These are phyloP conservation scores for Leccinellum luteum DNA, from an alignment of 768 basidiomycete genomes.

Conservation along the genomic window DNA sequence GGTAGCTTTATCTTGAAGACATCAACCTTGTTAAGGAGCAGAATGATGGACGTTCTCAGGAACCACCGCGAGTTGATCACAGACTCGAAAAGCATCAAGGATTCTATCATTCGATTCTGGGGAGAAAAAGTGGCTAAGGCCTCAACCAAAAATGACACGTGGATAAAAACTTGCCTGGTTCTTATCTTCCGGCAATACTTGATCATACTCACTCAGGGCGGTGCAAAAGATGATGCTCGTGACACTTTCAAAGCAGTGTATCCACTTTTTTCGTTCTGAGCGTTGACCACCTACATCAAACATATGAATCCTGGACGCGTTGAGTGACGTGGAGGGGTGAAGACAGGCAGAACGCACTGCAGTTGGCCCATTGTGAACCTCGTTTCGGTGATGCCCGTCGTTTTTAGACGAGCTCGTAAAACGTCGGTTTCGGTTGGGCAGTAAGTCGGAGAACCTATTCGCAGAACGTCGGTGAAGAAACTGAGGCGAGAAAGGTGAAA, in stretches of 20 bases:
- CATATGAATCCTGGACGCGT: slow-evolving; percentile 52
- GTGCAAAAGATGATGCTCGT: slow-evolving; percentile 80
- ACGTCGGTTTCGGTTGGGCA: slow-evolving; percentile 85
- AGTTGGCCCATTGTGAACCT: slow-evolving; percentile 68
- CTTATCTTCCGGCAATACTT: slow-evolving; percentile 62
- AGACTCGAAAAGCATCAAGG: slow-evolving; percentile 69
- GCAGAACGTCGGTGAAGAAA: slow-evolving; percentile 83
- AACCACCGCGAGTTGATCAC: slow-evolving; percentile 84
- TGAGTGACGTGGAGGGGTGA: background rate
- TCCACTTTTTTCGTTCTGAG: slow-evolving; percentile 81
- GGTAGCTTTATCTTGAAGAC: slow-evolving; percentile 75
- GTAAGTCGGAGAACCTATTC: slow-evolving; percentile 79
- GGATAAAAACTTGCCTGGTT: slow-evolving; percentile 24
- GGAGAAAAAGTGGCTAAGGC: background rate
- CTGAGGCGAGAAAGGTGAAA: slow-evolving; percentile 34
- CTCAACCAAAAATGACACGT: background rate
- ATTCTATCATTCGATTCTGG: slow-evolving; percentile 78
- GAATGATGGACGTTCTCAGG: slow-evolving; percentile 59
- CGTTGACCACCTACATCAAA: slow-evolving; percentile 81
- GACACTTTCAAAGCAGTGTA: slow-evolving; percentile 76
- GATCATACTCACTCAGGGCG: slow-evolving; percentile 73
- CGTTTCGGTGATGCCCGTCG: slow-evolving; percentile 89
- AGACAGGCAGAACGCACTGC: slow-evolving; percentile 37
- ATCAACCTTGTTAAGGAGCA: slow-evolving; percentile 72
- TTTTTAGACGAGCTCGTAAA: slow-evolving; percentile 84